Percentiles rank a stretch among this genome's conserved stretches.
These are phyloP conservation scores for Dictyostelium discoideum DNA, from an alignment of 78 protist species.

Conservation along the genomic window DNA sequence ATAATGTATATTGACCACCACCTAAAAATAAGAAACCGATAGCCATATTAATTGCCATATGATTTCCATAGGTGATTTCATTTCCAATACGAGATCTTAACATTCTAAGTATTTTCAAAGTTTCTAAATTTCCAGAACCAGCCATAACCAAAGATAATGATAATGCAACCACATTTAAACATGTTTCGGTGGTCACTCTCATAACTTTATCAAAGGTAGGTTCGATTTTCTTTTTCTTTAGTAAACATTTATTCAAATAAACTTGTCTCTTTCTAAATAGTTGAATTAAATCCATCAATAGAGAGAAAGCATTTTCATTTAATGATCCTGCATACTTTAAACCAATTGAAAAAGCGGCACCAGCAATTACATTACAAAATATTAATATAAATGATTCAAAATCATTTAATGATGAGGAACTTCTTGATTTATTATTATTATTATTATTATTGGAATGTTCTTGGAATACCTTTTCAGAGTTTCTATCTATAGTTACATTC, in stretches of 20 bases:
- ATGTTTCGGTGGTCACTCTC: slow-evolving; percentile 49
- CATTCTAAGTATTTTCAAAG: slow-evolving; percentile 66
- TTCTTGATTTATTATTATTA: not conserved
- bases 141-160: slow-evolving; percentile 85
- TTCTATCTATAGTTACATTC: not conserved
- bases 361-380: slow-evolving; percentile 83
- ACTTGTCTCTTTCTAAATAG: slow-evolving; percentile 37
- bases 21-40: slow-evolving; percentile 92
- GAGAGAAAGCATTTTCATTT: not conserved
- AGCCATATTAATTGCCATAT: slow-evolving; percentile 90
- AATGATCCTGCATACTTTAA: slow-evolving; percentile 62
- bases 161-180: slow-evolving; percentile 14
- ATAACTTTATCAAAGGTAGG: not conserved
- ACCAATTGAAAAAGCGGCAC: slow-evolving; percentile 86
- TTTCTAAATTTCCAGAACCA: slow-evolving; percentile 85
- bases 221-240: not conserved
- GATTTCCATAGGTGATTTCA: slow-evolving; percentile 83
- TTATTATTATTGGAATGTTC: not conserved
- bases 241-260: not conserved
- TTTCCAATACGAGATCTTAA: slow-evolving; percentile 15
- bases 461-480: not conserved
- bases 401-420: not conserved
- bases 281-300: not conserved
- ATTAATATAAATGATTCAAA: slow-evolving; percentile 31
- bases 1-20: slow-evolving; percentile 81